Percentiles rank a stretch among this genome's conserved stretches.
Conservation (phyloP, 1,139 yeast species). For the Fermentozyma sake region DNA sequence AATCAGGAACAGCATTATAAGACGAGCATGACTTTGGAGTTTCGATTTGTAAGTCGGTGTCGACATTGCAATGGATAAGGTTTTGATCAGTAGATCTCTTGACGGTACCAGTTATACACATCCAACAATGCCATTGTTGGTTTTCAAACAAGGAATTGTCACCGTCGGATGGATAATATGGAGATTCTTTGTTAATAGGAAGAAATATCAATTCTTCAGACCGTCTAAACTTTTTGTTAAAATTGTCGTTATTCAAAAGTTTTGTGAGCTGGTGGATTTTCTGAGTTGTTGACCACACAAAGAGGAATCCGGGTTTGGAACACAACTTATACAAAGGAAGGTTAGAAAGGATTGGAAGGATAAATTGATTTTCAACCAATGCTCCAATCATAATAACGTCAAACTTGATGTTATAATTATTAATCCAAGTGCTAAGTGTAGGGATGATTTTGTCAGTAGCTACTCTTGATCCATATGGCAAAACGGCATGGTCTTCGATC, state of each 20-base stretch:
- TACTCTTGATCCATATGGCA: constrained; percentile 63
- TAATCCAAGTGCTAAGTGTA: constrained; percentile 58
- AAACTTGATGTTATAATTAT: constrained; percentile 53
- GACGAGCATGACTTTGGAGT: constrained; percentile 13
- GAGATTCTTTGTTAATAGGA: constrained; percentile 55
- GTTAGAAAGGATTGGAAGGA: constrained; percentile 53
- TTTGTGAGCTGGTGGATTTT: constrained; percentile 61
- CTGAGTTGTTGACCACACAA: constrained; percentile 80
- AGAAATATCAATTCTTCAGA: constrained; percentile 81
- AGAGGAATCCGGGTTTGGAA: constrained; percentile 80
- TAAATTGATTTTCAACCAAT: constrained; percentile 64
- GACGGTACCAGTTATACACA: constrained; percentile 95
- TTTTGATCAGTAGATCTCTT: constrained; percentile 80
- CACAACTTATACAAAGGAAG: constrained; percentile 72
- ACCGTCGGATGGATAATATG: constrained; percentile 49
- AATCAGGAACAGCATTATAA: constrained; percentile 57
- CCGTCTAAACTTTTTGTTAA: constrained; percentile 71
- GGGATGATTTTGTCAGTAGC: constrained; percentile 50
- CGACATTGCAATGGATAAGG: constrained; percentile 86
- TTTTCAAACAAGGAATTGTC: constrained; percentile 27
- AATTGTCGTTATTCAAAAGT: constrained; percentile 48
- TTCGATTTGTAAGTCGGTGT: constrained; percentile 77
- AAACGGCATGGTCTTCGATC: constrained; percentile 43
- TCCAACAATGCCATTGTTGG: constrained; percentile 92
- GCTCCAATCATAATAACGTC: constrained; percentile 94